Evolutionary conservation across 2,329 filamentous ascomycete genomes (phyloP), one percentile per base, ranked within the genome.

Genomic region (Neobulgaria alba): DNA sequence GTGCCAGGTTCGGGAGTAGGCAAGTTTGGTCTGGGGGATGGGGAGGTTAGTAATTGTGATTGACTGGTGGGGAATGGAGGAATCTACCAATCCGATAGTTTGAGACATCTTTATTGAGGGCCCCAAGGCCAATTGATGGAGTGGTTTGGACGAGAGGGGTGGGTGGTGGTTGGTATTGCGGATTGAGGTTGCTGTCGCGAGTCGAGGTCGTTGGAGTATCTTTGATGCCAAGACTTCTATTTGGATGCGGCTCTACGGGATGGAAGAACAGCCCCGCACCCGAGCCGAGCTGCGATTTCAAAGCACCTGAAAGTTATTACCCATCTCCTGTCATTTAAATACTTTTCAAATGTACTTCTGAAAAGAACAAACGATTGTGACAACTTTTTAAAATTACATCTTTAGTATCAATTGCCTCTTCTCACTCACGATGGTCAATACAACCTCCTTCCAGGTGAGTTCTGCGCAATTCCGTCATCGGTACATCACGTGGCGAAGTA

Each of bases 1-100:
- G 67, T 98, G 92, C 92, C 93, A 98, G 69, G 83, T 79, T 57
- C 93, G 82, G 33, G 89, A 89, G 73, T 96, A 98, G 68, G 92
- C 90, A 51, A 98, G 82, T 61, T 86, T 85, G 47, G 92, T 96
- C 89, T 96, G 55, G 32, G 20, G 23, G n/a, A n/a, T 18, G 17
- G 31, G 21, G 16, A 40, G 19, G 20, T 33, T 26, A 43, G 50
- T 29, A 42, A n/a, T n/a, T n/a, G n/a, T n/a, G n/a, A n/a, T 26
- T 26, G 23, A 7, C 23, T 26, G 12, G 23, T n/a, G n/a, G n/a
- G 38, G 31, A 30, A 19, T 19, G 38, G 41, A 31, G 20, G 35
- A 40, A 55, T 69, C 58, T 75, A 89, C 85, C 63, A 82, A 68
- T 57, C 85, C 85, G 58, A 88, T 67, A 51, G 77, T 82, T 72